Conservation (phyloP, 495 filamentous ascomycete species). For the Aspergillus affinis region DNA sequence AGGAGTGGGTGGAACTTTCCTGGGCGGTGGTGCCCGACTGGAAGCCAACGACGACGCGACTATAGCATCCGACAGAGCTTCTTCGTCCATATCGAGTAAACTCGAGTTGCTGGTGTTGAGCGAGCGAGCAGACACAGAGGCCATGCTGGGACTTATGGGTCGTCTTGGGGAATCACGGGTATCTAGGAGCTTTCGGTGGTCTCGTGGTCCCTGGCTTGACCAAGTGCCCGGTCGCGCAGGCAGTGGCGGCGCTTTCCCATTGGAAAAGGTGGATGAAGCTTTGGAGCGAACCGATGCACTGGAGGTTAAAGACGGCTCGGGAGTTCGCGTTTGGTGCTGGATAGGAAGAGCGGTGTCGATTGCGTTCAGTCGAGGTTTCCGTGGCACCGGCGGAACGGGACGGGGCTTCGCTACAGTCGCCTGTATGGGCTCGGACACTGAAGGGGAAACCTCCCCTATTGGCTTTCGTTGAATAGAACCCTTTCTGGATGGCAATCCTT, state of each 20-base stretch:
- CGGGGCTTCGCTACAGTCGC: conserved; percentile 18
- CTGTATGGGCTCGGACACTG: conserved; percentile 3
- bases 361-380: conserved; percentile 8
- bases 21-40: conserved; percentile 58
- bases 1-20: conserved; percentile 39
- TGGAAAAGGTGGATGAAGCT: conserved; percentile 11
- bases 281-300: conserved; percentile 18
- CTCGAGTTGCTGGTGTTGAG: conserved; percentile 31
- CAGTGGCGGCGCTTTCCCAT: conserved; percentile 20
- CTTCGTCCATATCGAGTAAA: conserved; percentile 41
- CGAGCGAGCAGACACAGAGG: conserved; percentile 28
- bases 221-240: conserved; percentile 27
- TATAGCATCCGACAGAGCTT: conserved; percentile 70
- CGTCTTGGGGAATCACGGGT: conserved; percentile 15
- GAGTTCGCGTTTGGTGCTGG: not conserved
- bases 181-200: conserved; percentile 13
- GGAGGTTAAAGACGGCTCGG: conserved; percentile 11
- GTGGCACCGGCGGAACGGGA: conserved; percentile 18
- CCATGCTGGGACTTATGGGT: conserved; percentile 28
- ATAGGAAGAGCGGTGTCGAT: not conserved
- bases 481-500: conserved; percentile 1
- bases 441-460: conserved; percentile 1
- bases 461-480: conserved; percentile 15
- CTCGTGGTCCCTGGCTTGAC: conserved; percentile 15
- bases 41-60: conserved; percentile 83